Evolutionary conservation across 352 stramenopile species (phyloP).

Genomic region (Phytophthora ramorum): DNA sequence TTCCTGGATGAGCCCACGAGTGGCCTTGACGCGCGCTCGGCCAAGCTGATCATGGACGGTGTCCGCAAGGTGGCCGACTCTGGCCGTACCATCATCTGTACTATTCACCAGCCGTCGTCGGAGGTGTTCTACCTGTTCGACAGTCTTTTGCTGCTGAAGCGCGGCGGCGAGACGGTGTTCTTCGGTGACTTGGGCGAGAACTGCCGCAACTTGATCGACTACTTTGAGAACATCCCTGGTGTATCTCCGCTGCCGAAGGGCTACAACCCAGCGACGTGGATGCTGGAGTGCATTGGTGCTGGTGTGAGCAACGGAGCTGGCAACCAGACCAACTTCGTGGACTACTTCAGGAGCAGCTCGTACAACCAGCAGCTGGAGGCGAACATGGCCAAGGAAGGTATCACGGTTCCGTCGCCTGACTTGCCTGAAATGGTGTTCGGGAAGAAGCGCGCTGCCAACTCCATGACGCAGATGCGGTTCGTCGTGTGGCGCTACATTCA

Average conservation of each 20-base stretch:
- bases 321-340: constrained; percentile 17
- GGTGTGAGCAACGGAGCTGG: constrained; percentile 32
- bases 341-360: constrained; percentile 13
- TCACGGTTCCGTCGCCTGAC: constrained; percentile 17
- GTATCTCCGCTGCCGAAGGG: constrained; percentile 33
- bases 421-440: constrained; percentile 35
- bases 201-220: constrained; percentile 32
- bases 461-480: constrained; percentile 28
- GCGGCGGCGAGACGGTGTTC: constrained; percentile 29
- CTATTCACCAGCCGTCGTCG: constrained; percentile 67
- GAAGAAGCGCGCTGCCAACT: constrained; percentile 29
- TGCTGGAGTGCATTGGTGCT: constrained; percentile 44
- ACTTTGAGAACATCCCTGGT: constrained; percentile 34
- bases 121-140: constrained; percentile 78
- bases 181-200: constrained; percentile 41
- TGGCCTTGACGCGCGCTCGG: too few relatives aligned
- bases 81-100: too few relatives aligned
- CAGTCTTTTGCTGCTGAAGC: too few relatives aligned
- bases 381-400: constrained; percentile 21
- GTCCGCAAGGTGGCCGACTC: too few relatives aligned
- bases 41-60: too few relatives aligned
- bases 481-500: constrained; percentile 22
- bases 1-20: too few relatives aligned
- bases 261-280: constrained; percentile 33
- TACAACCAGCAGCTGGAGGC: constrained; percentile 8